Evolutionary conservation across 2,329 filamentous ascomycete genomes (phyloP).

Genomic region (Neofusicoccum kwambonambiense): DNA sequence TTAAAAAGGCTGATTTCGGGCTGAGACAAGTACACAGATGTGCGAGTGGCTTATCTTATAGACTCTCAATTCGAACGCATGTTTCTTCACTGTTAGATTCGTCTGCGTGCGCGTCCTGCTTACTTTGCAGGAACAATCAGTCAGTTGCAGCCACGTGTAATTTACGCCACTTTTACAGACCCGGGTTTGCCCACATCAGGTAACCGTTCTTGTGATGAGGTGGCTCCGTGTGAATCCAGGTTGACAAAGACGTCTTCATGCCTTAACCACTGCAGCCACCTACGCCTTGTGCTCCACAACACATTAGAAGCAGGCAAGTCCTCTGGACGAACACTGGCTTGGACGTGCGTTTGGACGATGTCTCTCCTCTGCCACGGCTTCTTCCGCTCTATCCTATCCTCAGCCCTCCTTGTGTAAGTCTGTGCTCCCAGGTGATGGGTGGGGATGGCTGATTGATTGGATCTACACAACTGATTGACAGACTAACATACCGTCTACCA

Average conservation of each 20-base stretch:
- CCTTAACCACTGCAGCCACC: background rate
- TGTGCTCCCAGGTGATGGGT: too few relatives aligned
- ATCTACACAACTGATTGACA: too few relatives aligned
- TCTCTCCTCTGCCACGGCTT: background rate
- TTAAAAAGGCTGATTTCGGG: background rate
- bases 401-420: too few relatives aligned
- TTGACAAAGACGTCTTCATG: conserved; percentile 1
- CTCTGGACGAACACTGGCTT: background rate
- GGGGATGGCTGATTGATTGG: too few relatives aligned
- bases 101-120: background rate
- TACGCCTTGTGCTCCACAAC: background rate
- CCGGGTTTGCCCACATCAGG: background rate
- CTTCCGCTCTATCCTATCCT: too few relatives aligned
- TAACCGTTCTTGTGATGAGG: conserved; percentile 1
- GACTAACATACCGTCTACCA: too few relatives aligned
- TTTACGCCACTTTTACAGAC: background rate
- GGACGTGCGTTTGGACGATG: background rate
- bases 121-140: background rate
- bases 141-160: background rate
- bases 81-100: conserved; percentile 6
- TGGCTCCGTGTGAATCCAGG: background rate
- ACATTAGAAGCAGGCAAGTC: background rate
- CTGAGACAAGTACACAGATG: background rate
- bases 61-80: conserved; percentile 2
- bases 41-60: conserved; percentile 8